Evolutionary conservation across 139 green algal genomes (phyloP), one percentile per base, ranked within the genome.

Genomic region (Spirogloea muscicola): DNA sequence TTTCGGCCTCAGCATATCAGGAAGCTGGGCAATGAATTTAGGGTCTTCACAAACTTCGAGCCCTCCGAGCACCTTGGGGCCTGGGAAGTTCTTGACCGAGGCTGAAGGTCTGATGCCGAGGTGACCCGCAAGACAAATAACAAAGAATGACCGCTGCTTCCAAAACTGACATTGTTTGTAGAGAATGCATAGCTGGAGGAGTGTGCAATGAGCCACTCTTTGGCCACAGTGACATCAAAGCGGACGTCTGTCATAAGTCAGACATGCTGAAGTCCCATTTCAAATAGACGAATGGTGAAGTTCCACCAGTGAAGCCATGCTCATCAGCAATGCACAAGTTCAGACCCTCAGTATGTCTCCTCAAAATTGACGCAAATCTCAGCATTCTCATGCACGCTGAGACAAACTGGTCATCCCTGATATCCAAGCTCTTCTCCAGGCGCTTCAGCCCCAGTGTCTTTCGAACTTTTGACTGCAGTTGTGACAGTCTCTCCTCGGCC

Each of bases 11-110:
- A 84, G 67, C 80, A 85, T 40, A 65, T 36, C 16, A 68, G 65
- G 43, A 85, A 85, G 80, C 80, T 85, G 10, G 81, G 77, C 58
- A 86, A 86, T 51, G 81, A 86, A 29, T 86, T 86, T 57, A 16
- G 43, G 18, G 7, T 78, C 33, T 85, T 77, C 68, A 81, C 81
- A 37, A 75, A 59, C 33, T 85, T 58, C 13, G 48, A 63, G n/a
- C 33, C 59, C n/a, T 76, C 25, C 7, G 5, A 76, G 16, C 38
- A 9, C 21, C 43, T 76, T 5, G 68, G 68, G 38, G 68, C 57
- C 4, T 76, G 68, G 68, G 68, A 76, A 5, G 64, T n/a, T n/a
- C n/a, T n/a, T n/a, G n/a, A n/a, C n/a, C n/a, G n/a, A n/a, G n/a
- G n/a, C n/a, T n/a, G n/a, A n/a, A n/a, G n/a, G n/a, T n/a, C n/a